Evolutionary conservation across 768 basidiomycete genomes (phyloP), one percentile per base, ranked within the genome.

Genomic region (Coprinellus micaceus): DNA sequence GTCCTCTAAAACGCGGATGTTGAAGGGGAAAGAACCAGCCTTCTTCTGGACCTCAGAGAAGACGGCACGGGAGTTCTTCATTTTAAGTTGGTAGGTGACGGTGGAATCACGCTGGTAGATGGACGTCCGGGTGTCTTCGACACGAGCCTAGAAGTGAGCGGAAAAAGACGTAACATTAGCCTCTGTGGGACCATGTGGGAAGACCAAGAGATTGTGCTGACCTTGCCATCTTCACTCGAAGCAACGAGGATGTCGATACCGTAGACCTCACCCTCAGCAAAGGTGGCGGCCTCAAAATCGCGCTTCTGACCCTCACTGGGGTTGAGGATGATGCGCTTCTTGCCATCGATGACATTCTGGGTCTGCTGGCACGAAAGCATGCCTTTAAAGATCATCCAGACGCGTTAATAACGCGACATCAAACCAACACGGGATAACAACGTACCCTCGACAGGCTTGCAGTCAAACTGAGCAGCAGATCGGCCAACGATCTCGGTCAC

Each of bases 1-100:
- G 66, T 98, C 96, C 61, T 96, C 96, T 56, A 98, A 81, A 45
- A 81, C 80, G 59, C 97, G 91, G 60, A 99, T 82, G 65, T 95
- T 98, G 81, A 99, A 98, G 30, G 97, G 96, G 85, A 99, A 98
- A 4, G 93, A 82, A 24, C 96, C 96, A 40, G 97, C 92, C 74
- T 98, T 98, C 80, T 94, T 95, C 75, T 95, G 91, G 64, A 98
- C 91, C 73, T 98, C 96, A 49, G 91, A 90, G 76, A 98, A 98
- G 40, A 96, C 88, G n/a, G 88, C 83, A 60, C 96, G 89, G 43
- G 94, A 95, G 60, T 90, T 96, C 79, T 96, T 98, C 86, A 96
- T 88, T 79, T 98, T 98, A 67, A 98, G 81, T 70, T 94, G 91
- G 75, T 98, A 98, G 39, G 91, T 95, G 57, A 92, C 83, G 6